A percentile compares a stretch with the other conserved stretches of the same genome.
Evolutionary conservation across 73 alveolate species (phyloP).

Genomic region (Diophrys appendiculata): DNA sequence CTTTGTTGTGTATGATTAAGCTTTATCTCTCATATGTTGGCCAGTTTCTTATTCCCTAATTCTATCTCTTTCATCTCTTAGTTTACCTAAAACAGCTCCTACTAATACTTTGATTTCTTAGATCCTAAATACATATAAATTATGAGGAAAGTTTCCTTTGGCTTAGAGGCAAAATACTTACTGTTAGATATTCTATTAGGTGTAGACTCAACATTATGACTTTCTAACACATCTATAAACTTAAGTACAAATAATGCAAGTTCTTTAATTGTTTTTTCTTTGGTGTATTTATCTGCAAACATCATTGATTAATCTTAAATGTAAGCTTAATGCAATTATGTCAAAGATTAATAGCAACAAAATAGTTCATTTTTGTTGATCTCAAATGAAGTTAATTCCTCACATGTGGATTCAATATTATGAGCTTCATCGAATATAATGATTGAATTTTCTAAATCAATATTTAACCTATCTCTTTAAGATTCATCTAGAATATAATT

Average conservation of each 20-base stretch:
- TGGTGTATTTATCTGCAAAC: not conserved
- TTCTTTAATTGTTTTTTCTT: conserved; percentile 10
- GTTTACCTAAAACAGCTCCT: conserved; percentile 38
- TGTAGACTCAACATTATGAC: conserved; percentile 30
- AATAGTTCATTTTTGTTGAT: conserved; percentile 40
- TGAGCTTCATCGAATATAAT: conserved; percentile 95
- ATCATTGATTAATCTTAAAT: conserved; percentile 18
- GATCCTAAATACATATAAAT: conserved; percentile 37
- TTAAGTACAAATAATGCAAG: conserved; percentile 29
- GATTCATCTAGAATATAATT: conserved; percentile 45
- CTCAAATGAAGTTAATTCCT: conserved; percentile 52
- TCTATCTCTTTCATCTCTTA: conserved; percentile 38
- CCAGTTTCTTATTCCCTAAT: conserved; percentile 1
- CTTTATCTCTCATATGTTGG: conserved; percentile 8
- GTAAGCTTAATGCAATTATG: conserved; percentile 21
- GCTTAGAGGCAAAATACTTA: not conserved
- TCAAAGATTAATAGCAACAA: conserved; percentile 14
- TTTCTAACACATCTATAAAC: conserved; percentile 47
- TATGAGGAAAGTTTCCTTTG: conserved; percentile 15
- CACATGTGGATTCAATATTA: conserved; percentile 72
- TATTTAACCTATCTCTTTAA: conserved; percentile 48
- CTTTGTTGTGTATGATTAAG: not conserved
- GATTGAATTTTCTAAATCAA: conserved; percentile 60
- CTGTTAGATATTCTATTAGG: not conserved
- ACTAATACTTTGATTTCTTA: conserved; percentile 33